Evolutionary conservation across 257 asterid species (phyloP).

Genomic region (Gentiana dahurica): DNA sequence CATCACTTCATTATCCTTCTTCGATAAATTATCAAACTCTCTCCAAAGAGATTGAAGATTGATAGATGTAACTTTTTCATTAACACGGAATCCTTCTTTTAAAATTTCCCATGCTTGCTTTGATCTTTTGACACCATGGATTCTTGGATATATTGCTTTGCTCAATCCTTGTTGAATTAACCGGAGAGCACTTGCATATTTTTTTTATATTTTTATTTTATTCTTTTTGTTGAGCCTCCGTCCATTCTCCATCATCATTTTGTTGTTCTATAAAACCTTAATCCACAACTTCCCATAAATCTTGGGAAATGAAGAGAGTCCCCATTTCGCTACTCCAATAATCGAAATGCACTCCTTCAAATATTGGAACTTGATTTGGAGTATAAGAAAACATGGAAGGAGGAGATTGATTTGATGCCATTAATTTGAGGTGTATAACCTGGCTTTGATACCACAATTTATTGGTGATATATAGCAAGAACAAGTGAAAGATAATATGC

Average conservation of each 20-base stretch:
- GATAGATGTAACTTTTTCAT: constrained; percentile 1
- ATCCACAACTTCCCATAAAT: background rate
- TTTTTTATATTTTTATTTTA: background rate
- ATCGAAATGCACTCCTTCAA: too few relatives aligned
- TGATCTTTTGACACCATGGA: background rate
- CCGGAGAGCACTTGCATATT: background rate
- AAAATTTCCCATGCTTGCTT: constrained; percentile 2
- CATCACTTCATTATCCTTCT: background rate
- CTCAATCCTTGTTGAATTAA: background rate
- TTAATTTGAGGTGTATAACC: too few relatives aligned
- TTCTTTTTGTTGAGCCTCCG: background rate
- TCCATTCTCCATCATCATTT: background rate
- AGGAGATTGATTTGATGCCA: too few relatives aligned
- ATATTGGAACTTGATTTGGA: too few relatives aligned
- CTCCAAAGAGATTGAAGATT: constrained; percentile 4
- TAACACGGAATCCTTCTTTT: background rate
- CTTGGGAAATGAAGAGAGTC: background rate
- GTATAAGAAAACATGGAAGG: too few relatives aligned
- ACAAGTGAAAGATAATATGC: too few relatives aligned
- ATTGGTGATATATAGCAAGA: too few relatives aligned
- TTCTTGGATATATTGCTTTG: background rate
- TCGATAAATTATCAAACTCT: constrained; percentile 4
- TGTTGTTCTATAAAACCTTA: background rate
- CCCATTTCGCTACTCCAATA: background rate
- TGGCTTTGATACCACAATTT: too few relatives aligned